Percentiles rank a stretch among this genome's conserved stretches.
Evolutionary conservation across 23 red algal genomes (phyloP).

Genomic region (Gracilaria vermiculophylla): DNA sequence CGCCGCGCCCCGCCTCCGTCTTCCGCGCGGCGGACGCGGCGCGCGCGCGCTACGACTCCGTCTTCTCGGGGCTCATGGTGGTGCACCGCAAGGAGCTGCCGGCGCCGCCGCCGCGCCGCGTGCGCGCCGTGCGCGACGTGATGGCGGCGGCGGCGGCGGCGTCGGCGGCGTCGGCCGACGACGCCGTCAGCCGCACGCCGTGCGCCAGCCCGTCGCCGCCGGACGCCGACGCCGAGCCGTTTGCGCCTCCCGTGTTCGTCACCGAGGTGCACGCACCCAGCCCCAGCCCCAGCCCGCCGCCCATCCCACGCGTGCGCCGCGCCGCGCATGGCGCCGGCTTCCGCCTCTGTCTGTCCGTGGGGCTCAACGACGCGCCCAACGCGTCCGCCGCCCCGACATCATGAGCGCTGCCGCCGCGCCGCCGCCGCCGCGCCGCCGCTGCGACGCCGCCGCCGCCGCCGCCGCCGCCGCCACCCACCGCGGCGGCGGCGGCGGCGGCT

Average conservation of each 20-base stretch:
- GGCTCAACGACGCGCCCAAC: conserved; percentile 1
- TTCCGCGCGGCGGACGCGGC: conserved; percentile 29
- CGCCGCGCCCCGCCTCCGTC: conserved; percentile 17
- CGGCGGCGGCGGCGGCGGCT: background rate
- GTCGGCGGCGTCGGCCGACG: background rate
- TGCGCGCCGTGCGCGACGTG: background rate
- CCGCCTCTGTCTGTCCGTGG: background rate
- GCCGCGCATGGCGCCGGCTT: conserved; percentile 4
- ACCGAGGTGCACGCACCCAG: conserved; percentile 66
- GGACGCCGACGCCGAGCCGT: background rate
- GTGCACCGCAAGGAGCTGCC: conserved; percentile 20
- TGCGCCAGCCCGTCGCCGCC: conserved; percentile 6
- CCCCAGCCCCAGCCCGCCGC: conserved; percentile 60
- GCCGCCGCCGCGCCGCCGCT: too few relatives aligned
- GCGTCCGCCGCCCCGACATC: background rate
- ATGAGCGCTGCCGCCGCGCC: too few relatives aligned
- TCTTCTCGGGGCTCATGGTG: conserved; percentile 57
- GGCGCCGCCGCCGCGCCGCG: background rate
- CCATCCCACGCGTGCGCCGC: conserved; percentile 37
- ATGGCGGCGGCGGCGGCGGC: background rate
- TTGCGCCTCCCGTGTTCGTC: conserved; percentile 26
- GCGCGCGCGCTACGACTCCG: conserved; percentile 36
- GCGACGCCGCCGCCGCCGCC: too few relatives aligned
- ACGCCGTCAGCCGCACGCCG: background rate
- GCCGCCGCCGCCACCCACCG: too few relatives aligned